Evolutionary conservation across 139 green algal species (phyloP).

Genomic region (Coccomyxa sp.): DNA sequence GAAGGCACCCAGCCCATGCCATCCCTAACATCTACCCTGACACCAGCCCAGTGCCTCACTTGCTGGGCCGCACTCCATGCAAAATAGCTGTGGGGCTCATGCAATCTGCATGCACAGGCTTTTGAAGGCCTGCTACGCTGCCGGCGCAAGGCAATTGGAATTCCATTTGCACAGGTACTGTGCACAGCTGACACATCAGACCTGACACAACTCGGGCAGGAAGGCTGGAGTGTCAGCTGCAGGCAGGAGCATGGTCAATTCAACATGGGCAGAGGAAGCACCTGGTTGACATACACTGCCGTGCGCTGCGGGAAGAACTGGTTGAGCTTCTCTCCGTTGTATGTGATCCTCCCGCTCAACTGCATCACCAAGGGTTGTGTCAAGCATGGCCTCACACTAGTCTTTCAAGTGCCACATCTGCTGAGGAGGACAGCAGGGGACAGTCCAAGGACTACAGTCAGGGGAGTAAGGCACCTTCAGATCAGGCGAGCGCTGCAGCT

Average conservation of each 20-base stretch:
- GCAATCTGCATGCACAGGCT: background rate
- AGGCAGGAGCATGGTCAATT: too few relatives aligned
- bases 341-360: slow-evolving; percentile 25
- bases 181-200: too few relatives aligned
- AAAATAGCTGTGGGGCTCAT: background rate
- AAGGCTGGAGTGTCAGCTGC: too few relatives aligned
- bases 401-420: background rate
- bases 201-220: too few relatives aligned
- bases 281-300: slow-evolving; percentile 49
- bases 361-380: slow-evolving; percentile 5
- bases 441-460: background rate
- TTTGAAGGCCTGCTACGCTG: background rate
- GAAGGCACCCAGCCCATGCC: too few relatives aligned
- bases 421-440: background rate
- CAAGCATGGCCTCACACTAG: background rate
- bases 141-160: background rate
- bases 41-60: background rate
- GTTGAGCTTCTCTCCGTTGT: slow-evolving; percentile 40
- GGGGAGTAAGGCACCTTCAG: background rate
- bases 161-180: background rate
- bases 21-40: background rate
- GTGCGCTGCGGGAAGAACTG: slow-evolving; percentile 35
- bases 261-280: slow-evolving; percentile 14
- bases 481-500: slow-evolving; percentile 5
- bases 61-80: background rate